A percentile compares a stretch with the other conserved stretches of the same genome.
phyloP scores from a whole-genome alignment of 176 grass and related monocot species.

The Bonia amplexicaulis region DNA sequence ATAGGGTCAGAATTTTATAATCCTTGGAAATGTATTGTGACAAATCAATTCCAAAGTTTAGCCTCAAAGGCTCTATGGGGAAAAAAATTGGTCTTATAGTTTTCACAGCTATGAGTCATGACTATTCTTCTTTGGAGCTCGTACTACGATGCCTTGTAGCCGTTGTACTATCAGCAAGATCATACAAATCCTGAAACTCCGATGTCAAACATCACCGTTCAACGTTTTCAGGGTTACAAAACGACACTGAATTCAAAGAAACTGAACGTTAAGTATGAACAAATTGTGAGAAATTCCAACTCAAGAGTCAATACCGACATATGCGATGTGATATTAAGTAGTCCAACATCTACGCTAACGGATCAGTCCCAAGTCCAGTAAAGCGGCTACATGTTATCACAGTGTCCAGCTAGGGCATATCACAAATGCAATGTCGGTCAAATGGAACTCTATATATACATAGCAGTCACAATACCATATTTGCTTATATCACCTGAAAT shows the following conservation, averaged over 20 bases:
- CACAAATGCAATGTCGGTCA: neutral
- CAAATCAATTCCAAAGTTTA: too few species aligned
- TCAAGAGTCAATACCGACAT: neutral
- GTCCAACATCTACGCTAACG: neutral
- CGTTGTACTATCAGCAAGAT: too few species aligned
- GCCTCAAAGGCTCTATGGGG: too few species aligned
- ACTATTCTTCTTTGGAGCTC: too few species aligned
- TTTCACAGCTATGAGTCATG: too few species aligned
- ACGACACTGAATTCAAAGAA: neutral
- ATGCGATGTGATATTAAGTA: neutral
- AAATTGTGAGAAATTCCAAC: neutral
- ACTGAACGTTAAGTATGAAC: neutral
- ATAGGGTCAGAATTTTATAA: too few species aligned
- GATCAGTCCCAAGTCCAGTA: slow-evolving; percentile 32
- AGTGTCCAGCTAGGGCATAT: neutral
- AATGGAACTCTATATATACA: neutral
- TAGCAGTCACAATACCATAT: neutral
- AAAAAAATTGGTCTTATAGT: too few species aligned
- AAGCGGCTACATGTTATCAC: slow-evolving; percentile 26
- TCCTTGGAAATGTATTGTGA: too few species aligned
- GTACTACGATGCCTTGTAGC: too few species aligned
- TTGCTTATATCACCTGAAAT: neutral
- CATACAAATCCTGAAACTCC: neutral
- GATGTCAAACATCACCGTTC: neutral
- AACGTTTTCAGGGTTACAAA: neutral